Conservation (phyloP, 2,329 filamentous ascomycete genomes). For the Periconia sp. region DNA sequence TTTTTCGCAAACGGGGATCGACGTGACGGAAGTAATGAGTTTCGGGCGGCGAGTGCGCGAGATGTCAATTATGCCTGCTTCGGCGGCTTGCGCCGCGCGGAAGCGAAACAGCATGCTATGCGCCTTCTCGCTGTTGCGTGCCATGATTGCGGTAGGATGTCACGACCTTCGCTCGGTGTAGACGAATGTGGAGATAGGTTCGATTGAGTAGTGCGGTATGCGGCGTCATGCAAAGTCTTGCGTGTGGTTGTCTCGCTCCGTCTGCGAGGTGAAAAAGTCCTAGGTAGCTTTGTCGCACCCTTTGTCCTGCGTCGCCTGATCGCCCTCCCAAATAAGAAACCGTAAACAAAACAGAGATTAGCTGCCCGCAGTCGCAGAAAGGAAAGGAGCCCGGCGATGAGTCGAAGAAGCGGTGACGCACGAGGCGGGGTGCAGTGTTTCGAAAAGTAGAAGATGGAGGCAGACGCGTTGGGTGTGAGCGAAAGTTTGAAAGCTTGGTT, state of each 20-base stretch:
- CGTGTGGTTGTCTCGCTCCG: neutral
- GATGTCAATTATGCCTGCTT: conserved; percentile 94
- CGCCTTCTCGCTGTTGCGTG: conserved; percentile 96
- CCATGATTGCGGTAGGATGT: conserved; percentile 56
- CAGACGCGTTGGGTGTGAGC: conserved; percentile 31
- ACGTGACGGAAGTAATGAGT: conserved; percentile 83
- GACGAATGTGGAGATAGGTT: conserved; percentile 5
- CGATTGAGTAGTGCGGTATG: neutral
- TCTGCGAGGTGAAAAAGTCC: conserved; percentile 1
- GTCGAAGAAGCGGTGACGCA: conserved; percentile 10
- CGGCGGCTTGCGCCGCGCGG: conserved; percentile 93
- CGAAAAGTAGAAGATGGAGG: conserved; percentile 9
- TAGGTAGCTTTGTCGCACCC: conserved; percentile 2
- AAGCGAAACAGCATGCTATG: conserved; percentile 99
- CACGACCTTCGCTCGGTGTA: neutral
- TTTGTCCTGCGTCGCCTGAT: neutral
- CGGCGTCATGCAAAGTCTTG: neutral
- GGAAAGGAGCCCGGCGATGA: conserved; percentile 8
- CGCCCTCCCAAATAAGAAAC: neutral
- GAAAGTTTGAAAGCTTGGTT: conserved; percentile 36
- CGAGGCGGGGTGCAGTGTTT: conserved; percentile 15
- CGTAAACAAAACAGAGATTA: conserved; percentile 18
- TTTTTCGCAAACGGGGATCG: conserved; percentile 89
- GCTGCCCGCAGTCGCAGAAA: conserved; percentile 37
- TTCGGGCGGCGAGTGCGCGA: conserved; percentile 89